Percentiles rank a stretch among this genome's conserved stretches.
phyloP scores from a whole-genome alignment of 257 asterid genomes.

The Euphrasia confusa region DNA sequence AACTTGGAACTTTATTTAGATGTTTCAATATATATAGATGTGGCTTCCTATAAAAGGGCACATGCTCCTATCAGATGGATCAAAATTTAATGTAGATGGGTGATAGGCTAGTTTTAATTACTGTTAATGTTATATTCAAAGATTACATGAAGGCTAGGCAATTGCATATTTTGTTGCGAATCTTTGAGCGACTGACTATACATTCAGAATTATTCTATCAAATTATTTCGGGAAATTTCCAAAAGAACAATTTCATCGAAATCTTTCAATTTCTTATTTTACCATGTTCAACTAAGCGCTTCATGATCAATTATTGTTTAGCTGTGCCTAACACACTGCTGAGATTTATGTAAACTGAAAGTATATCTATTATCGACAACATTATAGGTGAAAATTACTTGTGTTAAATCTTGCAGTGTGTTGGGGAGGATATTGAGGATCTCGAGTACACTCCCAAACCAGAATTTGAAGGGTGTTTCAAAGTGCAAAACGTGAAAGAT shows the following conservation, averaged over 20 bases:
- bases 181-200: not conserved
- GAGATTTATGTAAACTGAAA: slow-evolving; percentile 9
- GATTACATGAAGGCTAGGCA: slow-evolving; percentile 8
- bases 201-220: slow-evolving; percentile 9
- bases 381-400: slow-evolving; percentile 19
- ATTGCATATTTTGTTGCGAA: slow-evolving; percentile 12
- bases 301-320: not conserved
- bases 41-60: slow-evolving; percentile 3
- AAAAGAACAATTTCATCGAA: too few relatives aligned
- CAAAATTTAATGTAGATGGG: not conserved
- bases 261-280: too few relatives aligned
- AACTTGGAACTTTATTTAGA: not conserved
- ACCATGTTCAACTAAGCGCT: not conserved
- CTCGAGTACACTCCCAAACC: slow-evolving; percentile 97
- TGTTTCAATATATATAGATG: not conserved
- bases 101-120: slow-evolving; percentile 6
- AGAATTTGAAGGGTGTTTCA: slow-evolving; percentile 85
- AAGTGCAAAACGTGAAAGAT: slow-evolving; percentile 78
- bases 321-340: not conserved
- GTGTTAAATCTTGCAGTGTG: slow-evolving; percentile 55
- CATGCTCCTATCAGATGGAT: slow-evolving; percentile 15
- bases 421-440: slow-evolving; percentile 94
- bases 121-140: slow-evolving; percentile 5
- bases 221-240: too few relatives aligned
- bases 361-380: slow-evolving; percentile 10